phyloP scores from a whole-genome alignment of 129 eudicot genomes.

The Silybum marianum region DNA sequence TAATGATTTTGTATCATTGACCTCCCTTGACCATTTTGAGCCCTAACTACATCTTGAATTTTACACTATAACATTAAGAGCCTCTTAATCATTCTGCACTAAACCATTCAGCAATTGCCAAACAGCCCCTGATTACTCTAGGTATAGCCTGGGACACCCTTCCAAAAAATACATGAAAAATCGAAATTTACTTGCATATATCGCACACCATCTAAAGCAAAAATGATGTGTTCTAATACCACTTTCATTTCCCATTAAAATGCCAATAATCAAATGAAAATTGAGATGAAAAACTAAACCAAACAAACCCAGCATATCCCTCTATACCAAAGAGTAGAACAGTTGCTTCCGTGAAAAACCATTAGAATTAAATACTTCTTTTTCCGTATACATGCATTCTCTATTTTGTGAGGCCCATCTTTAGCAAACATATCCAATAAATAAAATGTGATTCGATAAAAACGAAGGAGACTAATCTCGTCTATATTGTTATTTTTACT shows the following conservation, averaged over 20 bases:
- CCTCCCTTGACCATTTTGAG: too few relatives aligned
- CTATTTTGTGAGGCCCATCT: not conserved
- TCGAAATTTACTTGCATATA: not conserved
- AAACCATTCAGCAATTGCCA: too few relatives aligned
- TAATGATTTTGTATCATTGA: too few relatives aligned
- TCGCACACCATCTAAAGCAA: not conserved
- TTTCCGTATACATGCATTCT: too few relatives aligned
- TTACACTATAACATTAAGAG: too few relatives aligned
- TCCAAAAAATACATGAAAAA: not conserved
- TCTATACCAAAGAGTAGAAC: too few relatives aligned
- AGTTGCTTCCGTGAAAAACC: not conserved
- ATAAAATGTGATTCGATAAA: not conserved
- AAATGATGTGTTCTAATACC: constrained; percentile 3
- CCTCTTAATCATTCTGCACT: too few relatives aligned
- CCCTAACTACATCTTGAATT: too few relatives aligned
- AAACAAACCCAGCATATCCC: not conserved
- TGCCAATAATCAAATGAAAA: not conserved
- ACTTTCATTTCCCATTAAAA: not conserved
- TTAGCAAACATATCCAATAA: not conserved
- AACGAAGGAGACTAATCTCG: not conserved
- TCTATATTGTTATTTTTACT: not conserved
- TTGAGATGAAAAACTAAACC: too few relatives aligned
- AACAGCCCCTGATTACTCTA: too few relatives aligned
- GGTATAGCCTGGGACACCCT: too few relatives aligned
- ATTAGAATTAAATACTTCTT: too few relatives aligned